Evolutionary conservation across 2,329 filamentous ascomycete genomes (phyloP), one percentile per base, ranked within the genome.

Genomic region (Cucurbitaria berberidis): DNA sequence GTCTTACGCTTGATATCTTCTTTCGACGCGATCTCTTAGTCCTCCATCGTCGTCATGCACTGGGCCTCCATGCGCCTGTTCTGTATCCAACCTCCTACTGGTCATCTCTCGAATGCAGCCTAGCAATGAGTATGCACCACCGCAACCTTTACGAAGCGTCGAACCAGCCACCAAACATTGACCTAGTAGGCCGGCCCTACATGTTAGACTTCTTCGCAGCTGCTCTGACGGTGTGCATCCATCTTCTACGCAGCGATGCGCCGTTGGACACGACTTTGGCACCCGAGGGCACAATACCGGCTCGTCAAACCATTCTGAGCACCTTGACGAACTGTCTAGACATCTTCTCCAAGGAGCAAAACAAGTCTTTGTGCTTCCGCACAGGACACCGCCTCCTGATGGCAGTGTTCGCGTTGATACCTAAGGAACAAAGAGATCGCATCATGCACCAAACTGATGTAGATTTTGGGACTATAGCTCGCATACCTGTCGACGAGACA

Each of bases 31-130:
- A 63, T 24, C 60, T 71, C 18, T 56, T 70, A 8, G 57, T 59
- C 3, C 54, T 74, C 10, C 69, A 74, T 48, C 61, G 64, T 4
- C 50, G 54, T 13, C 64, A 67, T 47, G 66, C 68, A 3, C 47
- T 67, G 10, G 49, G 57, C 13, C 51, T 55, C 0, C 51, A 64
- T 5, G 68, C 66, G 4, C 51, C 56, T 11, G 39, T 46, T 16
- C n/a, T 60, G 4, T 71, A 65, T 42, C 55, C 66, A 15, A 56
- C 59, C 6, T 71, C 69, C 1, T 73, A 74, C 48, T 72, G 69
- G 63, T 67, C 69, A 18, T 69, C 66, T 18, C 55, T 74, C 7
- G 69, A 71, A 46, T 68, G 60, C 32, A 64, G 65, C 16, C 57
- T 74, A 0, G 69, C 69, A 27, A 50, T 72, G 10, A 63, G 72